Base-by-base conservation (phyloP, 768 basidiomycete genomes). In the Tricholomella constricta region DNA sequence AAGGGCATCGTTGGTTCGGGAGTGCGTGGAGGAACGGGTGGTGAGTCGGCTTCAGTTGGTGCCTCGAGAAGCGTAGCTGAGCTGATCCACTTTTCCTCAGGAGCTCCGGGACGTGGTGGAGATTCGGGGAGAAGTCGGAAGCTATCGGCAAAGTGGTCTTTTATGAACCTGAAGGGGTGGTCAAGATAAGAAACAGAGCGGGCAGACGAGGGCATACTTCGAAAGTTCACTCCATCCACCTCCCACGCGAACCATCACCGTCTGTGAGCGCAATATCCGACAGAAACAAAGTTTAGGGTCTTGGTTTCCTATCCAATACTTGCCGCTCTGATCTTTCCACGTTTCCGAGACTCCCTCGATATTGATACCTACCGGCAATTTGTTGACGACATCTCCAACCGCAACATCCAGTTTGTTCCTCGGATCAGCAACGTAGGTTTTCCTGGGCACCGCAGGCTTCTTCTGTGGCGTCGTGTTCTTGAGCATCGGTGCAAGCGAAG, bases 171-270 rank as follows among this genome's bases (percentile, higher is more conserved):
- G 56, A 50, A 48, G 55, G 12, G 43, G 56, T 57, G 37, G 29
- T 48, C 62, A 43, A 29, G 43, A 44, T 19, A 6, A 44, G 19
- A 45, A 44, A 11, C 10, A 41, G 37, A 15, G n/a, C 5, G 22
- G 11, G 22, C 6, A 35, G 34, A 23, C 32, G 9, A 31, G 49
- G 22, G 76, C 86, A 41, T 67, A 95, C 94, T 86, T 93, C 17
- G 91, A 92, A 47, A 98, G 71, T 68, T 96, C 94, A 50, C 83
- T 75, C 94, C 94, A 98, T 15, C 95, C 95, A 31, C 95, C 95
- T 23, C 94, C 94, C 12, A 97, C 92, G 54, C 94, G 83, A 38
- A 98, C 94, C 94, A 97, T 97, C 57, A 96, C 94, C 0, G 90
- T 94, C 62, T 93, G 89, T 1, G 89, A 93, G 10, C 93, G 85